phyloP scores from a whole-genome alignment of 768 basidiomycete genomes.

The Myochromella boudieri region DNA sequence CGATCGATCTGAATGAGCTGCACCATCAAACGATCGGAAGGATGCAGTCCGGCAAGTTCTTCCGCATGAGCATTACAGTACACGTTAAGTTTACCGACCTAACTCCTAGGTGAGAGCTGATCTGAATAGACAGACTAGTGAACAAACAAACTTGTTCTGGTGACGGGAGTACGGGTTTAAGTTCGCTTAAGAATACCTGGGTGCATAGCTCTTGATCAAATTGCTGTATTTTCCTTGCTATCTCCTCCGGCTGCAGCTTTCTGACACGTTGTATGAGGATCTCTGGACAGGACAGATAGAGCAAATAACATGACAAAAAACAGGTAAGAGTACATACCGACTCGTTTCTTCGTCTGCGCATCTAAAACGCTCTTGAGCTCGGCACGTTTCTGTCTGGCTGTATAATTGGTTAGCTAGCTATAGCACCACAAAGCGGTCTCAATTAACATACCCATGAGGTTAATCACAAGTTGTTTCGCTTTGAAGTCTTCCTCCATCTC shows the following conservation, averaged over 20 bases:
- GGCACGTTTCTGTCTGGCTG: constrained; percentile 81
- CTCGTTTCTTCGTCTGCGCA: constrained; percentile 87
- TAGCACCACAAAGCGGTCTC: not conserved
- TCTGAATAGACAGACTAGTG: no score
- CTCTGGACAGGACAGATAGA: constrained; percentile 46
- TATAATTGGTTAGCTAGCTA: constrained; percentile 14
- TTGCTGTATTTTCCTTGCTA: constrained; percentile 78
- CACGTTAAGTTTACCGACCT: constrained; percentile 88
- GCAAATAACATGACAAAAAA: not conserved
- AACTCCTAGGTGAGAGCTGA: not conserved
- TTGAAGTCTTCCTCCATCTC: constrained; percentile 99
- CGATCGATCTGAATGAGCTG: constrained; percentile 94
- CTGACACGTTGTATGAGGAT: constrained; percentile 89
- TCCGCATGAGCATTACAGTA: constrained; percentile 85
- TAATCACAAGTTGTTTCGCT: constrained; percentile 91
- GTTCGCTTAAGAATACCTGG: constrained; percentile 84
- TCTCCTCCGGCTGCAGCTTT: constrained; percentile 82
- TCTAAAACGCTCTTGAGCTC: constrained; percentile 92
- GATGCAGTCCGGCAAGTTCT: constrained; percentile 87
- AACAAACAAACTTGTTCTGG: constrained; percentile 72
- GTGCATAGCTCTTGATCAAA: constrained; percentile 89
- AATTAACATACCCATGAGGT: constrained; percentile 70
- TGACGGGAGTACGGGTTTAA: constrained; percentile 85
- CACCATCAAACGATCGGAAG: constrained; percentile 95
- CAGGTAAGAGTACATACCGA: constrained; percentile 58